Conservation (phyloP, 2,329 filamentous ascomycete species). For the Fusarium poae region DNA sequence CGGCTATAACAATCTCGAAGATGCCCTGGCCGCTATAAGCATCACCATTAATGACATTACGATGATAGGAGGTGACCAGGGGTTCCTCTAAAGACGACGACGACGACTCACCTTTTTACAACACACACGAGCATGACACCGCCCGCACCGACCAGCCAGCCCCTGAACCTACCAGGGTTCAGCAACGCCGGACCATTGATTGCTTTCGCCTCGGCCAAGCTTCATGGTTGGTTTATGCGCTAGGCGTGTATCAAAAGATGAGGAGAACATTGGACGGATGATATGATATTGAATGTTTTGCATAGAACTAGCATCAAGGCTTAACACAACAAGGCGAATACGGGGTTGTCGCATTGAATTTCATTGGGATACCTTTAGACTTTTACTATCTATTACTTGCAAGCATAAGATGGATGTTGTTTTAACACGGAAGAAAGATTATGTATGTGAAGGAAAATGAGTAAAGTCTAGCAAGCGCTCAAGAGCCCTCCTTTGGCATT, state of each 20-base stretch:
- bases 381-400: conserved; percentile 44
- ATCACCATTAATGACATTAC: conserved; percentile 48
- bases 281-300: conserved; percentile 45
- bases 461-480: conserved; percentile 18
- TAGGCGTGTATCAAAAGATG: conserved; percentile 16
- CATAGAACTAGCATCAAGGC: conserved; percentile 45
- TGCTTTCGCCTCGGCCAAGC: conserved; percentile 11
- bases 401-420: conserved; percentile 28
- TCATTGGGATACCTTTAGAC: conserved; percentile 51
- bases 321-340: conserved; percentile 30
- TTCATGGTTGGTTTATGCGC: conserved; percentile 24
- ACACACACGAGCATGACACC: conserved; percentile 42
- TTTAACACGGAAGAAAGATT: conserved; percentile 21
- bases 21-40: conserved; percentile 35
- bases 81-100: conserved; percentile 45
- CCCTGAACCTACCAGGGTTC: conserved; percentile 31
- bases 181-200: conserved; percentile 31
- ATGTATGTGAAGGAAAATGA: conserved; percentile 28
- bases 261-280: conserved; percentile 40
- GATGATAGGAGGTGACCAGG: conserved; percentile 43
- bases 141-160: conserved; percentile 36
- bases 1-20: conserved; percentile 34
- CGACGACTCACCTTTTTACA: conserved; percentile 44
- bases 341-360: conserved; percentile 35
- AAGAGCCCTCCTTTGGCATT: conserved; percentile 27